phyloP scores from a whole-genome alignment of 1,284 basidiomycete genomes.

The Cerrena zonata region DNA sequence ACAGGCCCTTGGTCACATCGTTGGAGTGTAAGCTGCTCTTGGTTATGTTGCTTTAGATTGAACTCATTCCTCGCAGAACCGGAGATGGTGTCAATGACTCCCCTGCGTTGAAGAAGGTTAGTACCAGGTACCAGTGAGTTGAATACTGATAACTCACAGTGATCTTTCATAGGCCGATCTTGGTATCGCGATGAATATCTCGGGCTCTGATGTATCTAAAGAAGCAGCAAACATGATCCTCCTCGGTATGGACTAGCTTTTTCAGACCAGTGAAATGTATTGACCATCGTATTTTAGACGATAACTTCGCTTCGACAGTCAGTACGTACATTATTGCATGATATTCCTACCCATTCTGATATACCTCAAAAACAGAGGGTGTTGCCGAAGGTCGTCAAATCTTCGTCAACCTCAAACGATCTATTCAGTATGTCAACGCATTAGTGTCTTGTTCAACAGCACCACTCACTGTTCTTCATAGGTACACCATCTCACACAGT shows the following conservation, averaged over 20 bases:
- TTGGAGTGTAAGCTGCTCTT: conserved; percentile 53
- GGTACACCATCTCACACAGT: conserved; percentile 62
- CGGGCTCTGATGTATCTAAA: conserved; percentile 67
- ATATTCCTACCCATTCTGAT: not conserved
- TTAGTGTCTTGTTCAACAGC: not conserved
- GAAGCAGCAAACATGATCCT: conserved; percentile 73
- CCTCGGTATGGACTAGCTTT: conserved; percentile 36
- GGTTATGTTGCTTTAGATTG: not conserved
- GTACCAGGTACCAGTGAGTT: not conserved
- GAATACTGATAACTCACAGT: not conserved
- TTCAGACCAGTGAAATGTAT: conserved; percentile 3
- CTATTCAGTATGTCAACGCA: conserved; percentile 46
- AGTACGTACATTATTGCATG: conserved; percentile 38
- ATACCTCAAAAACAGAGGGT: conserved; percentile 39
- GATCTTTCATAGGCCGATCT: conserved; percentile 51
- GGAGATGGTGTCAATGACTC: conserved; percentile 71
- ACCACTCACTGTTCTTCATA: conserved; percentile 13
- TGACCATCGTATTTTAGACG: conserved; percentile 34
- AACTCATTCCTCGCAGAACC: conserved; percentile 26
- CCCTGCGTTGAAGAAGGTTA: conserved; percentile 58
- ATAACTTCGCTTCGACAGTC: conserved; percentile 66
- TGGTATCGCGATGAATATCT: conserved; percentile 72
- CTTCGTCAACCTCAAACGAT: conserved; percentile 63
- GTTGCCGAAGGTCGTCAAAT: conserved; percentile 65
- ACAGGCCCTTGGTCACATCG: conserved; percentile 64